phyloP scores from a whole-genome alignment of 2,329 filamentous ascomycete genomes.

The Tolypocladium tundrense region DNA sequence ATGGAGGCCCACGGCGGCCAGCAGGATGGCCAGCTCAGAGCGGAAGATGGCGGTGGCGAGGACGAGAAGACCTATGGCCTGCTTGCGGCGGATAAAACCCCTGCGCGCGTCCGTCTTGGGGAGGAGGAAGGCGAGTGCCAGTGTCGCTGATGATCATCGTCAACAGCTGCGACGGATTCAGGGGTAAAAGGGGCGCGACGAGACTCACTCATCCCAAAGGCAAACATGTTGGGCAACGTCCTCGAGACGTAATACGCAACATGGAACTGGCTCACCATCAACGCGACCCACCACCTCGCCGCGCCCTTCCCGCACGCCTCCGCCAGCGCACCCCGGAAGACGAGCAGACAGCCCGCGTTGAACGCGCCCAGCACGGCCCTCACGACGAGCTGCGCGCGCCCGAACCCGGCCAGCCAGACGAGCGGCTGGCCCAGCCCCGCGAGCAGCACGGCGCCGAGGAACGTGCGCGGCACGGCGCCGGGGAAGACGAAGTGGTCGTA shows the following conservation, averaged over 20 bases:
- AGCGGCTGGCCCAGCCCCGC: constrained; percentile 63
- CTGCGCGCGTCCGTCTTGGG: constrained; percentile 18
- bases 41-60: constrained; percentile 78
- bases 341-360: constrained; percentile 60
- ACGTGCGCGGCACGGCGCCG: constrained; percentile 84
- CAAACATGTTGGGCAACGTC: constrained; percentile 93
- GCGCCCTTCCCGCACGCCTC: constrained; percentile 57
- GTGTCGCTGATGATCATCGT: constrained; percentile 45
- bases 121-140: constrained; percentile 45
- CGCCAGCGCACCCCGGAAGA: constrained; percentile 54
- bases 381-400: constrained; percentile 51
- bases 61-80: constrained; percentile 67
- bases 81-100: constrained; percentile 36
- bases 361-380: constrained; percentile 67
- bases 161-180: background rate
- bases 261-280: constrained; percentile 84
- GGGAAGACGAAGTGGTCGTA: constrained; percentile 92
- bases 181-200: background rate
- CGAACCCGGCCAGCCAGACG: constrained; percentile 43
- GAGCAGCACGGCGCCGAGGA: constrained; percentile 70
- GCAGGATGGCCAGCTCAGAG: constrained; percentile 75
- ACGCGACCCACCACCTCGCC: constrained; percentile 67
- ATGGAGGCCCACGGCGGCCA: constrained; percentile 56
- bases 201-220: constrained; percentile 69
- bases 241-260: constrained; percentile 85